Evolutionary conservation across 129 eudicot species (phyloP).

Genomic region (Chrysanthemum lavandulifolium): DNA sequence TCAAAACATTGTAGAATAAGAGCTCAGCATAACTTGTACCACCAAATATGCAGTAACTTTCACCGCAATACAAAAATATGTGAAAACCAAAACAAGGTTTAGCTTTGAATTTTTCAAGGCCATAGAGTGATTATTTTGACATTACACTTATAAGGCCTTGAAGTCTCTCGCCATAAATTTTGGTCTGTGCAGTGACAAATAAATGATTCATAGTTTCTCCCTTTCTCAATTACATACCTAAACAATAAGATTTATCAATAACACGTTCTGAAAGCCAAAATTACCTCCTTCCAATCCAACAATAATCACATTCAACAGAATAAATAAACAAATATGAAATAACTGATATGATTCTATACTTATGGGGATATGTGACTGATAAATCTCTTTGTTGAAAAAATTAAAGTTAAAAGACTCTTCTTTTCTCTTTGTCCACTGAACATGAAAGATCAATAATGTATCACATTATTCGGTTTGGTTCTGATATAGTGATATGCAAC

Average conservation of each 20-base stretch:
- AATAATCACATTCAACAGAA: conserved; percentile 1
- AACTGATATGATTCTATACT: conserved; percentile 7
- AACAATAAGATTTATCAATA: conserved; percentile 9
- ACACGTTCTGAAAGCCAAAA: neutral
- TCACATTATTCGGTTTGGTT: no score
- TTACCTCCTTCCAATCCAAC: conserved; percentile 2
- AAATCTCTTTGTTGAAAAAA: conserved; percentile 5
- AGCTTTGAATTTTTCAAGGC: no score
- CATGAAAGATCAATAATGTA: neutral
- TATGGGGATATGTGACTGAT: neutral
- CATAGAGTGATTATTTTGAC: neutral
- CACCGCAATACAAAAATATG: no score
- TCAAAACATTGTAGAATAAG: conserved; percentile 17
- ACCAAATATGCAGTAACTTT: no score
- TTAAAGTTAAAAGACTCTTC: neutral
- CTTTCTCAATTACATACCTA: conserved; percentile 1
- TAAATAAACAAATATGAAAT: conserved; percentile 10
- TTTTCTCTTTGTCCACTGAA: neutral
- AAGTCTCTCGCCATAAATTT: neutral
- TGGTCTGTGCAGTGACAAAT: neutral
- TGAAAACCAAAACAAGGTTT: no score
- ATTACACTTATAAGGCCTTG: conserved; percentile 6
- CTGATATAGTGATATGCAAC: no score
- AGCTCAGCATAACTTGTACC: neutral
- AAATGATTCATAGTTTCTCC: neutral